phyloP scores from a whole-genome alignment of 371 early-diverging fungal species.

The Apophysomyces elegans region DNA sequence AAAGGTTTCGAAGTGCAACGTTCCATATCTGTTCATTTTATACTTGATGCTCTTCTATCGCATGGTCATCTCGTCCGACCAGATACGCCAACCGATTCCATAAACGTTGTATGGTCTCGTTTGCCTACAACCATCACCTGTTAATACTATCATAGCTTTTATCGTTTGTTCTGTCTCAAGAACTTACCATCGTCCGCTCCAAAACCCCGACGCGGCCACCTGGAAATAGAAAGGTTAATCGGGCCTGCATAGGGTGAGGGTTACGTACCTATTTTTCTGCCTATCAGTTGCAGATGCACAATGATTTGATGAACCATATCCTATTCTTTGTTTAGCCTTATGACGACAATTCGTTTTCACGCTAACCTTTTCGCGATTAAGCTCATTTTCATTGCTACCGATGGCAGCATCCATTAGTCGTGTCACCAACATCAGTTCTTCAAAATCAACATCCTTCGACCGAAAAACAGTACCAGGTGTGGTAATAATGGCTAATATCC shows the following conservation, averaged over 20 bases:
- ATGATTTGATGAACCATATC: conserved; percentile 21
- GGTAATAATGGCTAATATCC: conserved; percentile 17
- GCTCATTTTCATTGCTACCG: conserved; percentile 31
- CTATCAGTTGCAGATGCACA: conserved; percentile 26
- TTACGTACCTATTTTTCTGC: conserved; percentile 35
- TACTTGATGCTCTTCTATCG: conserved; percentile 20
- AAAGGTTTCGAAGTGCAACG: conserved; percentile 6
- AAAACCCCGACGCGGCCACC: conserved; percentile 34
- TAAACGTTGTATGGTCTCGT: conserved; percentile 41
- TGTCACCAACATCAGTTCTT: conserved; percentile 21
- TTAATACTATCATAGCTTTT: neutral
- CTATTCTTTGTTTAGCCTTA: conserved; percentile 10
- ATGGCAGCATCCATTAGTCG: conserved; percentile 38
- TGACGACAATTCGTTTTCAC: neutral
- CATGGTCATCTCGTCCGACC: conserved; percentile 23
- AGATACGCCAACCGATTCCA: conserved; percentile 41
- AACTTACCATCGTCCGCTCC: conserved; percentile 34
- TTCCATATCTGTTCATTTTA: conserved; percentile 12
- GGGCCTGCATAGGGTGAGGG: neutral
- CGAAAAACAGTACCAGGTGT: conserved; percentile 27
- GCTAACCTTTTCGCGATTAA: conserved; percentile 28
- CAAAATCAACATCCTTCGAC: conserved; percentile 25
- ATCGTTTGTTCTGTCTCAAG: neutral
- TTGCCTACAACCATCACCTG: conserved; percentile 29
- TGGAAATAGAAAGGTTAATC: conserved; percentile 7